Base-by-base conservation (phyloP, 2,329 filamentous ascomycete genomes). In the Penicillium sp. region DNA sequence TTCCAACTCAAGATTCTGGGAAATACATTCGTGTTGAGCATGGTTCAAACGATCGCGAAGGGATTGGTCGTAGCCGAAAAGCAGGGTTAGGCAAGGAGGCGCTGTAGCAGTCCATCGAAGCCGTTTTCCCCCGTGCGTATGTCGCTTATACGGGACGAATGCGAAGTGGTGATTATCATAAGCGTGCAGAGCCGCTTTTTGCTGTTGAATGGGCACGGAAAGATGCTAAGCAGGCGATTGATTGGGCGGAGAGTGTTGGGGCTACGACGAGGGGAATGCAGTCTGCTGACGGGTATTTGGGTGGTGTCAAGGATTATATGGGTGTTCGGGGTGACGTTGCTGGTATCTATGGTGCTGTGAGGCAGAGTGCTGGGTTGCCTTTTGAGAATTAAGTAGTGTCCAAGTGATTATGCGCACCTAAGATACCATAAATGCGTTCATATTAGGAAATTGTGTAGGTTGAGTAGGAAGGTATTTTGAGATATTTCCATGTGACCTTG, bases 301-400 rank as follows among this genome's bases (percentile, higher is more conserved):
- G 23, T 12, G 23, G 22, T 35, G 51, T 54, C 2, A 35, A 56
- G 23, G 47, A 51, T 33, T 14, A 49, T 8, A 54, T 46, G 54
- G 54, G 48, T 15, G n/a, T 9, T 6, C 29, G 29, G 37, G 89
- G 89, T 0, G 90, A 94, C 69, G 83, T 92, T 66, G 85, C 87
- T 3, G 85, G 85, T 6, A 87, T 93, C 18, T 93, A 93, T 72
- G 90, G 89, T 1, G 87, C 85, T 2, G 85, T 88, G 54, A 81
- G 90, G 65, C 75, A 85, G 73, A 85, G 90, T 70, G 82, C 81
- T 26, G 89, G 89, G 0, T 70, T 93, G 59, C 80, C 80, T 83
- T 92, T 85, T 71, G 87, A 90, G 11, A 52, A 47, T 22, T 23
- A 51, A 22, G 22, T 12, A n/a, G 2, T 29, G 27, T n/a, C 27